A percentile compares a stretch with the other conserved stretches of the same genome.
These are phyloP conservation scores for Penicillium verhagenii DNA, from an alignment of 495 filamentous ascomycete species.

Conservation along the genomic window DNA sequence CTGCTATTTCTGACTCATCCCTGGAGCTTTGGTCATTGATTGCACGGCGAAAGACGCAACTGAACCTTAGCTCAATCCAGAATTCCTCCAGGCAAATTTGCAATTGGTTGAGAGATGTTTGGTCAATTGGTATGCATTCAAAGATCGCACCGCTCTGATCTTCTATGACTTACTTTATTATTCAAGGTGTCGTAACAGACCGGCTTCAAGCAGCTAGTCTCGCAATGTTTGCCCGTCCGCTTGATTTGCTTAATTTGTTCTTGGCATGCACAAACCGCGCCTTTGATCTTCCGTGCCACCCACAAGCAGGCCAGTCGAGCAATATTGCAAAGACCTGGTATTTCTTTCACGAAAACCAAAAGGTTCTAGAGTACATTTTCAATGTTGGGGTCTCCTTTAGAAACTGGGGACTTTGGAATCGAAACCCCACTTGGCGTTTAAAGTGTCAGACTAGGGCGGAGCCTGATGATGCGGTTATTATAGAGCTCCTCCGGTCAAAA, in stretches of 20 bases:
- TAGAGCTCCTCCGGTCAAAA: slow-evolving; percentile 48
- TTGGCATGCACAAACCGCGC: slow-evolving; percentile 42
- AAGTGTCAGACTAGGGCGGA: slow-evolving; percentile 29
- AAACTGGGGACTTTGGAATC: slow-evolving; percentile 30
- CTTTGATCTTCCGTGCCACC: slow-evolving; percentile 18
- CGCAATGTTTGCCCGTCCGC: slow-evolving; percentile 40
- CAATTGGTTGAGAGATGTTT: slow-evolving; percentile 75
- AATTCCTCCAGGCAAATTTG: slow-evolving; percentile 67
- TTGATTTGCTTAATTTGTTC: slow-evolving; percentile 38
- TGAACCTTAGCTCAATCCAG: slow-evolving; percentile 61
- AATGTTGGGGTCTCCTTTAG: slow-evolving; percentile 24
- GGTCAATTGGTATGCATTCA: slow-evolving; percentile 64
- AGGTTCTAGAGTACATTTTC: slow-evolving; percentile 38
- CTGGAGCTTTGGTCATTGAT: slow-evolving; percentile 69
- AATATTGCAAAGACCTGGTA: slow-evolving; percentile 36
- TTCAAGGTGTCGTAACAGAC: slow-evolving; percentile 35
- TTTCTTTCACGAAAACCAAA: slow-evolving; percentile 33
- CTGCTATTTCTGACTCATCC: slow-evolving; percentile 73
- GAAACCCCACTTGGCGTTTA: slow-evolving; percentile 19
- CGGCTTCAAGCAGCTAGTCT: slow-evolving; percentile 41
- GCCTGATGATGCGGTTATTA: slow-evolving; percentile 39
- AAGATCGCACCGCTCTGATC: neutral
- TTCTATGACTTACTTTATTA: neutral
- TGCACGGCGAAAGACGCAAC: slow-evolving; percentile 50
- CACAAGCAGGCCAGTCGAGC: slow-evolving; percentile 27